Base-by-base conservation (phyloP, 768 basidiomycete species). In the Crucibulum laeve region DNA sequence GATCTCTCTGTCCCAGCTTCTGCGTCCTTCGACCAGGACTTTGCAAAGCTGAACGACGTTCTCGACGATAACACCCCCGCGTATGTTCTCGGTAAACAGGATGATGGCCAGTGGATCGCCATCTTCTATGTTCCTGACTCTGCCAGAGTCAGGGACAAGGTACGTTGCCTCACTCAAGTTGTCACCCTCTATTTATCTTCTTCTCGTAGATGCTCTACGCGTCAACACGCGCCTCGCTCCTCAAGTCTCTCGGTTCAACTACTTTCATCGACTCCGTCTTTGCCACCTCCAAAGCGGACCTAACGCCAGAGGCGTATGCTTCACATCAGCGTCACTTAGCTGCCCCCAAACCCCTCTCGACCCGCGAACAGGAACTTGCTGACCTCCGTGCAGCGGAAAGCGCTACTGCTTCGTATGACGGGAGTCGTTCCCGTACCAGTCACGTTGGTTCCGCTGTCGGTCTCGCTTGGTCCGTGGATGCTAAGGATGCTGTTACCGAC, bases 171-270 rank as follows among this genome's bases (percentile, higher is more conserved):
- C 18, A 43, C 38, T 18, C 25, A 2, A 19, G 6, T 26, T 13
- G 10, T 15, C 25, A 37, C 15, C 5, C 10, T 19, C 15, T 39
- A 24, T 32, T 30, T 37, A 38, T 49, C 25, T 35, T 43, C 38
- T n/a, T 24, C 33, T 40, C 42, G 33, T 51, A 92, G 89, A 94
- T 92, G 90, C 70, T 94, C 25, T 93, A 92, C 61, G 89, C 91
- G 17, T 84, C 91, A 3, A 83, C 84, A 1, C 80, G 89, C 34
- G 69, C 71, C 18, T 72, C 81, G 14, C 71, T 93, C 17, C 71
- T 81, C 22, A 89, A 79, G 59, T 68, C 74, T n/a, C 72, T 94
- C 3, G 89, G 89, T 34, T 82, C 91, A 2, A 69, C 79, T 14
- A 60, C 77, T 24, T 89, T 92, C 61, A 74, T 74, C 2, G 82